Base-by-base conservation (phyloP, 2,329 filamentous ascomycete genomes). In the Aspergillus hortae region DNA sequence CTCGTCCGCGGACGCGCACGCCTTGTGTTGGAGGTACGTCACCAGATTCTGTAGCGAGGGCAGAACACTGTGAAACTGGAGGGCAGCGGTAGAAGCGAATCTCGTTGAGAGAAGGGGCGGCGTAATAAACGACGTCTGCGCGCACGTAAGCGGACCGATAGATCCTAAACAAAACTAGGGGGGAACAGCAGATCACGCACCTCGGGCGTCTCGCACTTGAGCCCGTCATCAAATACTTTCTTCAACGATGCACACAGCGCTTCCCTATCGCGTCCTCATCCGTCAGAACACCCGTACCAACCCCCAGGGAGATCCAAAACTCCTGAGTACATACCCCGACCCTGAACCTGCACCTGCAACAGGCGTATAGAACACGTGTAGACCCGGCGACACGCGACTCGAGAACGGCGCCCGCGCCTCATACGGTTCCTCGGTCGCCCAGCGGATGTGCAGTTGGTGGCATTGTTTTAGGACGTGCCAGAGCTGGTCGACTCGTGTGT, bases 281-380 rank as follows among this genome's bases (percentile, higher is more conserved):
- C 46, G 25, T 11, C 3, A 50, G 17, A 10, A 27, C 21, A 9
- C 15, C 40, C 21, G 11, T 12, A 19, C 12, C 21, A 35, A 21
- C 19, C 25, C 25, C 11, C 7, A 19, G 11, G 32, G 6, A 9
- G 12, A 67, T 71, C 49, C 61, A 76, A 72, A 68, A 62, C 21
- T 19, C 19, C 19, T 19, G 19, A 19, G 61, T 51, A 42, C 9
- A 27, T 30, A 17, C 46, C 43, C 43, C 25, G 32, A 21, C 15
- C 23, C 40, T 36, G 23, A 30, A 6, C 10, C n/a, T n/a, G 14
- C 35, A n/a, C 36, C 25, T 9, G 14, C 15, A 14, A 47, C n/a
- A 15, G 58, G 87, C 0, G 87, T 88, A 66, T 86, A 91, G 62
- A 88, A 88, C 23, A 91, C 76, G 74, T 96, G 91, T 19, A 97